Conservation (phyloP, 2,329 filamentous ascomycete species). For the Lachnellula subtilissima region DNA sequence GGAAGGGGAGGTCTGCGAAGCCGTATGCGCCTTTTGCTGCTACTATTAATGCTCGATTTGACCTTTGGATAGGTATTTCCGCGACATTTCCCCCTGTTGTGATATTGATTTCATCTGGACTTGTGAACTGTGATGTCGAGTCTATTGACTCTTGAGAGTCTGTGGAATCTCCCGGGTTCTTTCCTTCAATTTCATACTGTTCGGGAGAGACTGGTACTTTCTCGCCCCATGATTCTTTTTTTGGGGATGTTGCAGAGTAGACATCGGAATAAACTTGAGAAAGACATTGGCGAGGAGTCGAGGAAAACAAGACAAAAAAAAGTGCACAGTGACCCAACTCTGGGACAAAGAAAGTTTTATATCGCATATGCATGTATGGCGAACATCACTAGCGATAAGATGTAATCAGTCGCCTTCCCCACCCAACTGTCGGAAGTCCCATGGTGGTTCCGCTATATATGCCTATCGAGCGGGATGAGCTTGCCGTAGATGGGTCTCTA, state of each 20-base stretch:
- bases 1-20: constrained; percentile 32
- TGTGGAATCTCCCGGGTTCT: not conserved
- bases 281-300: constrained; percentile 1
- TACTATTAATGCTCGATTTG: constrained; percentile 26
- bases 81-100: not conserved
- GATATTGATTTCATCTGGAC: not conserved
- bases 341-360: not conserved
- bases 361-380: not conserved
- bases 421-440: constrained; percentile 3
- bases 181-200: constrained; percentile 8
- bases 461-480: not conserved
- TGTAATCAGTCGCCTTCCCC: not conserved
- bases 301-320: not conserved
- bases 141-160: constrained; percentile 2
- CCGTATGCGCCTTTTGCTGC: constrained; percentile 23
- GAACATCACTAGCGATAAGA: not conserved
- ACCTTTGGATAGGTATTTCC: not conserved
- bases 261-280: constrained; percentile 9
- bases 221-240: not conserved
- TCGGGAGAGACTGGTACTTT: not conserved
- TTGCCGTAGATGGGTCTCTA: not conserved
- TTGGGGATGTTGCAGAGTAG: constrained; percentile 5
- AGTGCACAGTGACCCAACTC: not conserved
- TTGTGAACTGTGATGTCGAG: constrained; percentile 2
- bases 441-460: not conserved